Percentiles rank a stretch among this genome's conserved stretches.
Conservation (phyloP, 805 yeast species). For the Metschnikowia similis region DNA sequence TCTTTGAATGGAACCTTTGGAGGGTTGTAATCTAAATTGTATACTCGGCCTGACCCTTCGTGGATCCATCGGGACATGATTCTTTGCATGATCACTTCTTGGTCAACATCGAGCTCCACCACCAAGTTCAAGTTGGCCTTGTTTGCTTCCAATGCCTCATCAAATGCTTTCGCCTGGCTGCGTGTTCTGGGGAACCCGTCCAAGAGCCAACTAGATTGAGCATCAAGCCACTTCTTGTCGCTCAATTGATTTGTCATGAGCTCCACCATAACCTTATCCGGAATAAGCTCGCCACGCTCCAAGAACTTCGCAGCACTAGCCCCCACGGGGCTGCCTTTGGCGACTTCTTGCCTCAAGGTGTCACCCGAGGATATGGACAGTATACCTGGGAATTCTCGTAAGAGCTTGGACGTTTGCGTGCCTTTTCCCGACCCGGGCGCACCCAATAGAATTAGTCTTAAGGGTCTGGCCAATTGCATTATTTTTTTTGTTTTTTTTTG, state of each 20-base stretch:
- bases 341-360: constrained; percentile 65
- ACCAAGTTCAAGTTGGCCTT: constrained; percentile 60
- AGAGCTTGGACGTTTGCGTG: constrained; percentile 68
- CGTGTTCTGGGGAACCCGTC: constrained; percentile 91
- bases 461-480: constrained; percentile 8
- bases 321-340: constrained; percentile 52
- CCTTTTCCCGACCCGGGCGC: constrained; percentile 98
- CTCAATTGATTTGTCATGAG: constrained; percentile 51
- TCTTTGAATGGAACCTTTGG: constrained; percentile 79
- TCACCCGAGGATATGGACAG: constrained; percentile 80
- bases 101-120: constrained; percentile 87
- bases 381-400: constrained; percentile 50
- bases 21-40: constrained; percentile 82
- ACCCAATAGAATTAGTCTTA: constrained; percentile 68
- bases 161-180: constrained; percentile 63
- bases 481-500: too few species aligned
- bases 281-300: constrained; percentile 61
- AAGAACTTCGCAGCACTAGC: constrained; percentile 53
- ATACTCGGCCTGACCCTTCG: constrained; percentile 77
- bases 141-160: constrained; percentile 34
- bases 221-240: constrained; percentile 38
- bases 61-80: constrained; percentile 87
- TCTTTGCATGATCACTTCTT: constrained; percentile 71
- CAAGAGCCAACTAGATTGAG: constrained; percentile 59
- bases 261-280: constrained; percentile 64